phyloP scores from a whole-genome alignment of 1,284 basidiomycete genomes.

The Rhodotorula sp. region DNA sequence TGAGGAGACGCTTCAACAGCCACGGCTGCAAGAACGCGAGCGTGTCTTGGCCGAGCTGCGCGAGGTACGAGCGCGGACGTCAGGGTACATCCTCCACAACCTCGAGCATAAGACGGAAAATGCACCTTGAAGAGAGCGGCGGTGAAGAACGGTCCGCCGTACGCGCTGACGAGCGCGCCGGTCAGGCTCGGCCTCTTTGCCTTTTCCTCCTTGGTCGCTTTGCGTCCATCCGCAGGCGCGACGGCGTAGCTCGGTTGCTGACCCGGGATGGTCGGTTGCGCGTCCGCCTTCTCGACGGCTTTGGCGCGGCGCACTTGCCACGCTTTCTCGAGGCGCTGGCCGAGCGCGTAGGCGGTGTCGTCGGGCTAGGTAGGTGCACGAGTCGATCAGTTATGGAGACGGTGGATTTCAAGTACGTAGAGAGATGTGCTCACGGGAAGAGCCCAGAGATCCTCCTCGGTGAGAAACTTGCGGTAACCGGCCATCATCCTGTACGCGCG shows the following conservation, averaged over 20 bases:
- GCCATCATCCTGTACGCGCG: slow-evolving; percentile 37
- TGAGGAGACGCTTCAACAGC: slow-evolving; percentile 73
- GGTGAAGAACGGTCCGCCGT: slow-evolving; percentile 71
- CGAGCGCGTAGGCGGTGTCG: slow-evolving; percentile 74
- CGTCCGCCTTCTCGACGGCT: slow-evolving; percentile 10
- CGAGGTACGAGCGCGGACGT: slow-evolving; percentile 48
- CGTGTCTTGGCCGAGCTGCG: slow-evolving; percentile 73
- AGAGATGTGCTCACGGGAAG: slow-evolving; percentile 50
- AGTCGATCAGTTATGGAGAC: slow-evolving; percentile 42
- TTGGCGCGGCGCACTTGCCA: slow-evolving; percentile 50
- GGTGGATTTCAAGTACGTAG: background rate
- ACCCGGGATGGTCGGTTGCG: background rate
- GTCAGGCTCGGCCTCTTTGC: slow-evolving; percentile 65
- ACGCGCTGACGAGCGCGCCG: slow-evolving; percentile 70
- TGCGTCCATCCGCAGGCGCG: slow-evolving; percentile 13
- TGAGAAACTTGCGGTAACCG: slow-evolving; percentile 48
- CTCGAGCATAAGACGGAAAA: background rate
- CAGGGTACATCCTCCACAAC: slow-evolving; percentile 39
- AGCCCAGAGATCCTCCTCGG: slow-evolving; percentile 51
- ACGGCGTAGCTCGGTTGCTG: slow-evolving; percentile 24
- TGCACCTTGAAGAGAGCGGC: slow-evolving; percentile 56
- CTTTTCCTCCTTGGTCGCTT: slow-evolving; percentile 55
- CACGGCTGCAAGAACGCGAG: slow-evolving; percentile 87
- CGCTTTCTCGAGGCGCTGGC: slow-evolving; percentile 58
- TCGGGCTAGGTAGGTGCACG: slow-evolving; percentile 57